A percentile compares a stretch with the other conserved stretches of the same genome.
phyloP scores from a whole-genome alignment of 2,329 filamentous ascomycete genomes.

The Claviceps sp. region DNA sequence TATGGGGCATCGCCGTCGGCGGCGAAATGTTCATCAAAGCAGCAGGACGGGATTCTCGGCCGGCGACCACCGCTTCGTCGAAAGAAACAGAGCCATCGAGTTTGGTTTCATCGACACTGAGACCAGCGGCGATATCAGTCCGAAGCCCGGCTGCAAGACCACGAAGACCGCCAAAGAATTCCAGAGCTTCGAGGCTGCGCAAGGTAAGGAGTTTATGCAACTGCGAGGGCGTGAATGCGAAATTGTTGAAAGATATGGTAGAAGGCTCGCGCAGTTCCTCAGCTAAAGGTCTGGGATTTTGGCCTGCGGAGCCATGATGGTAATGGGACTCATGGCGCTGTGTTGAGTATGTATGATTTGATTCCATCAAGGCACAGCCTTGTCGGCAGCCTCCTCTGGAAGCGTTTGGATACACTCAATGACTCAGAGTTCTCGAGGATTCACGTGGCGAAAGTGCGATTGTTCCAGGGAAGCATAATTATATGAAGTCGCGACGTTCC shows the following conservation, averaged over 20 bases:
- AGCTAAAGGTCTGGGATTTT: constrained; percentile 6
- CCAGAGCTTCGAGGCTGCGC: constrained; percentile 33
- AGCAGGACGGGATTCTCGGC: constrained; percentile 17
- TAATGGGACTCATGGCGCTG: constrained; percentile 5
- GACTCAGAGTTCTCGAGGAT: neutral
- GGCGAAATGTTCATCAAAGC: constrained; percentile 9
- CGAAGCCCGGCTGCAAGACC: constrained; percentile 39
- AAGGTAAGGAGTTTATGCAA: constrained; percentile 39
- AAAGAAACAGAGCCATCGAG: constrained; percentile 33
- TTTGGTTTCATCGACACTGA: constrained; percentile 35
- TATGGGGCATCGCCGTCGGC: constrained; percentile 9
- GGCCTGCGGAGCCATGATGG: constrained; percentile 3
- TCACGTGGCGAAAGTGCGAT: neutral
- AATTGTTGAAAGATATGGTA: constrained; percentile 25
- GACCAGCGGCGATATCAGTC: constrained; percentile 31
- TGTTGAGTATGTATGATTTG: neutral
- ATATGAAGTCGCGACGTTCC: neutral
- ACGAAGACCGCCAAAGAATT: constrained; percentile 36
- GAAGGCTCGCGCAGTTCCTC: constrained; percentile 15
- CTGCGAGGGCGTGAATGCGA: constrained; percentile 40
- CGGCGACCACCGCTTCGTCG: constrained; percentile 32
- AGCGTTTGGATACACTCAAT: neutral
- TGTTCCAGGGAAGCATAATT: neutral
- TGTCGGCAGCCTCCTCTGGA: neutral
- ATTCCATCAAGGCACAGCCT: constrained; percentile 5